Evolutionary conservation across 2,329 filamentous ascomycete genomes (phyloP), one percentile per base, ranked within the genome.

Genomic region (Didymellaceae sp.): DNA sequence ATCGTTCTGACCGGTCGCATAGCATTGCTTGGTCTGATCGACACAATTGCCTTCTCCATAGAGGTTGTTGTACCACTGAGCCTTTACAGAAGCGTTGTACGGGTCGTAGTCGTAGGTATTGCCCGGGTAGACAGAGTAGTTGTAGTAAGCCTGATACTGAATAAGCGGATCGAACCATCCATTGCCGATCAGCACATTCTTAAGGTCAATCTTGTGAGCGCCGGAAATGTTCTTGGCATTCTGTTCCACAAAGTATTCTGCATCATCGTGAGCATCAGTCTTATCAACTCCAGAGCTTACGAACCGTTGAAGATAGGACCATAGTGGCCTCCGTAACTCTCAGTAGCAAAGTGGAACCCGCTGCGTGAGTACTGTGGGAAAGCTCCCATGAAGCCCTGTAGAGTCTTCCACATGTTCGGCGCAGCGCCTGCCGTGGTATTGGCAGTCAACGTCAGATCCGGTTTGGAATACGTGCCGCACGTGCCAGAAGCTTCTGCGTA

Each of bases 381-480:
- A 0, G 78, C 83, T 2, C 83, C 83, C 78, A 85, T 83, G 67
- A 86, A 86, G 1, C 82, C 83, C 61, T 86, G 83, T 20, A 86
- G 63, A 0, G 81, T 82, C 66, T 80, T 82, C 80, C 81, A 86
- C 72, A 86, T 82, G 45, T 80, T 80, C 1, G 81, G 81, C 3
- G 83, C 83, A 2, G 82, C 82, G 45, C 68, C 72, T 13, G 72
- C 58, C 1, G 82, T 85, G 7, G 75, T 75, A 59, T 83, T 82
- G 8, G 80, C 78, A 1, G 80, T 83, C 37, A 81, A 59, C 1
- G 75, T 77, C 8, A 75, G 61, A 52, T 83, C 78, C 0, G 78
- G 75, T 45, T 78, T 77, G 10, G 79, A 81, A 58, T 80, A 85
- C 1, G 83, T 86, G 8, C 81, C 82, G 58, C 83, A 86, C 28